Percentiles rank a stretch among this genome's conserved stretches.
Conservation (phyloP, 305 asterid species). For the Ilex paraguariensis region DNA sequence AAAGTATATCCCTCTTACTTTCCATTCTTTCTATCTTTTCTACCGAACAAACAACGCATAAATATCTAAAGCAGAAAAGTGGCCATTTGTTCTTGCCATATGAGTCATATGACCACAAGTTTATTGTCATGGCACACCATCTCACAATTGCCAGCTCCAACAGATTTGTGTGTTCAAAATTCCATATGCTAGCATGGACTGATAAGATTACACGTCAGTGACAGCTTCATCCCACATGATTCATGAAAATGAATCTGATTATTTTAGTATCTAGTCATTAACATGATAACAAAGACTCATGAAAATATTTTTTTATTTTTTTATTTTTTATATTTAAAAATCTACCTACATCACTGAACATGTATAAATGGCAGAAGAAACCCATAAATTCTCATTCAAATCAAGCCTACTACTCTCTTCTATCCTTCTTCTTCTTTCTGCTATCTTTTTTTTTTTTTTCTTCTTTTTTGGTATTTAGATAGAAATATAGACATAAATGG, state of each 20-base stretch:
- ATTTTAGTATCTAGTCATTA: slow-evolving; percentile 28
- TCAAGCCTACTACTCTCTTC: background rate
- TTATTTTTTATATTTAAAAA: slow-evolving; percentile 1
- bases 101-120: too few relatives aligned
- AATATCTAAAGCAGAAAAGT: too few relatives aligned
- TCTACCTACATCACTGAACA: slow-evolving; percentile 9
- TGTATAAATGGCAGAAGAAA: slow-evolving; percentile 12
- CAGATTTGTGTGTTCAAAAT: background rate
- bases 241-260: slow-evolving; percentile 4
- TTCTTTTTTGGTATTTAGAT: background rate
- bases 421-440: background rate
- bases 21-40: too few relatives aligned
- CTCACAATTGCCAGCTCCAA: background rate
- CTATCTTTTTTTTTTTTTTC: background rate
- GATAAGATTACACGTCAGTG: slow-evolving; percentile 63
- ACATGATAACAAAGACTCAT: background rate
- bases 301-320: slow-evolving; percentile 15
- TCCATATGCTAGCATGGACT: slow-evolving; percentile 15
- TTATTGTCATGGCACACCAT: too few relatives aligned
- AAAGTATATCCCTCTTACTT: too few relatives aligned
- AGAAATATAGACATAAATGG: slow-evolving; percentile 24
- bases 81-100: too few relatives aligned
- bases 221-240: slow-evolving; percentile 56
- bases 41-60: too few relatives aligned
- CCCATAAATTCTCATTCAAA: background rate